phyloP scores from a whole-genome alignment of 805 yeast species.

The Jamesozyma gamospora region DNA sequence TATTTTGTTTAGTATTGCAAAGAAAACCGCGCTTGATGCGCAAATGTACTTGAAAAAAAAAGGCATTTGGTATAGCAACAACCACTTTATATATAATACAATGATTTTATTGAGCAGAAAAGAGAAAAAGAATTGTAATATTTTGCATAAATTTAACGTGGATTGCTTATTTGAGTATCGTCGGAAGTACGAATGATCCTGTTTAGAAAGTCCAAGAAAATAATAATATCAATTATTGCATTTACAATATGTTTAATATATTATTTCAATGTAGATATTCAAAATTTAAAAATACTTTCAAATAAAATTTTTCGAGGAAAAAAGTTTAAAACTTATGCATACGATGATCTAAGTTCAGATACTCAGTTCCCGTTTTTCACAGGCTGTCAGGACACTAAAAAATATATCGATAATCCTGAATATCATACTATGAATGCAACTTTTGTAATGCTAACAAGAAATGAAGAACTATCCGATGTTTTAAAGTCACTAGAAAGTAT shows the following conservation, averaged over 20 bases:
- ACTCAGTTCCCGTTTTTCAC: conserved; percentile 36
- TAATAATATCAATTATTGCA: background rate
- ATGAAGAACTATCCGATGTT: conserved; percentile 69
- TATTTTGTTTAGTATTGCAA: too few relatives aligned
- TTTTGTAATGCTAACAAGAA: conserved; percentile 73
- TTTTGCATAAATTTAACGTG: too few relatives aligned
- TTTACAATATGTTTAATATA: background rate
- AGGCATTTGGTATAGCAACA: too few relatives aligned
- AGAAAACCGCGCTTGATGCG: too few relatives aligned
- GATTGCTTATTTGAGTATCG: background rate
- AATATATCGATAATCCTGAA: conserved; percentile 19
- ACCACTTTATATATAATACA: too few relatives aligned
- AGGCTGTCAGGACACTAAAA: conserved; percentile 47
- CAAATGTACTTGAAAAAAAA: too few relatives aligned
- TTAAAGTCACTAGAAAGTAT: conserved; percentile 59
- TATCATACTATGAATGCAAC: conserved; percentile 64
- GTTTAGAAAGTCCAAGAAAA: background rate
- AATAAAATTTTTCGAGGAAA: background rate
- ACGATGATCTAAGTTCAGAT: conserved; percentile 11
- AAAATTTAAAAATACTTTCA: background rate
- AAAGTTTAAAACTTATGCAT: conserved; percentile 6
- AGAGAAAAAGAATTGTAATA: too few relatives aligned
- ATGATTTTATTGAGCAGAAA: too few relatives aligned
- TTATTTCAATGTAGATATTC: too few relatives aligned
- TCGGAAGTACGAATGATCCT: background rate